Evolutionary conservation across 495 filamentous ascomycete species (phyloP).

Genomic region (Thermothielavioides terrestris): DNA sequence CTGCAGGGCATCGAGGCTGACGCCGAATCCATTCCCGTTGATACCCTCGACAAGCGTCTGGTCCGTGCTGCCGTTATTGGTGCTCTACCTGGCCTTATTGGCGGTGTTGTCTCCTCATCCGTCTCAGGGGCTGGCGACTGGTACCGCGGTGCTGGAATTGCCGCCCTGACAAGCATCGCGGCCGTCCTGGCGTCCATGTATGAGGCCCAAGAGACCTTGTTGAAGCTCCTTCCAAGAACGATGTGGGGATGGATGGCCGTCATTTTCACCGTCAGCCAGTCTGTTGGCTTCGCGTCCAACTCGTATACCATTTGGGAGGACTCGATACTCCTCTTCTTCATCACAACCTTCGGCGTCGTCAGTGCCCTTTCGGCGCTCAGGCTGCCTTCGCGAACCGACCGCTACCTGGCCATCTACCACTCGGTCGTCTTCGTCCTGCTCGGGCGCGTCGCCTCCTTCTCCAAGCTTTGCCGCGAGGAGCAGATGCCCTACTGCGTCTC

Average conservation of each 20-base stretch:
- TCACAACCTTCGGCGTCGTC: slow-evolving; percentile 73
- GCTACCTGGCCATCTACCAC: slow-evolving; percentile 69
- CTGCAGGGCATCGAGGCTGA: slow-evolving; percentile 27
- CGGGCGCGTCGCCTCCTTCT: slow-evolving; percentile 76
- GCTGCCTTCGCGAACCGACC: slow-evolving; percentile 51
- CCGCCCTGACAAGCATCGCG: slow-evolving; percentile 54
- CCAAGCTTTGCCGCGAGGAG: slow-evolving; percentile 91
- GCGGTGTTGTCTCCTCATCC: slow-evolving; percentile 22
- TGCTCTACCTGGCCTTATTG: slow-evolving; percentile 19
- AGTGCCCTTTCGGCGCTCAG: slow-evolving; percentile 66
- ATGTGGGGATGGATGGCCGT: slow-evolving; percentile 82
- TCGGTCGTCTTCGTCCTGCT: slow-evolving; percentile 74
- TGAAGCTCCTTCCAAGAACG: slow-evolving; percentile 61
- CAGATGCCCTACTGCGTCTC: slow-evolving; percentile 96
- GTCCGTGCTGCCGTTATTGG: slow-evolving; percentile 28
- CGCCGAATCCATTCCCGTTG: slow-evolving; percentile 18
- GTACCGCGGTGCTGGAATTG: slow-evolving; percentile 34
- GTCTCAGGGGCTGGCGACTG: slow-evolving; percentile 28
- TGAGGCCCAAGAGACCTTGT: slow-evolving; percentile 38
- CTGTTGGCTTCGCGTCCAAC: slow-evolving; percentile 88
- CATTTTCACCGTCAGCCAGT: slow-evolving; percentile 72
- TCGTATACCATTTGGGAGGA: slow-evolving; percentile 99
- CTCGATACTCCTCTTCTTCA: slow-evolving; percentile 84
- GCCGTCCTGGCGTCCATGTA: slow-evolving; percentile 52
- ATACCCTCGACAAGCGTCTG: slow-evolving; percentile 29